Evolutionary conservation across 164 flowering plant species (phyloP).

Genomic region (Vitis rotundifolia): DNA sequence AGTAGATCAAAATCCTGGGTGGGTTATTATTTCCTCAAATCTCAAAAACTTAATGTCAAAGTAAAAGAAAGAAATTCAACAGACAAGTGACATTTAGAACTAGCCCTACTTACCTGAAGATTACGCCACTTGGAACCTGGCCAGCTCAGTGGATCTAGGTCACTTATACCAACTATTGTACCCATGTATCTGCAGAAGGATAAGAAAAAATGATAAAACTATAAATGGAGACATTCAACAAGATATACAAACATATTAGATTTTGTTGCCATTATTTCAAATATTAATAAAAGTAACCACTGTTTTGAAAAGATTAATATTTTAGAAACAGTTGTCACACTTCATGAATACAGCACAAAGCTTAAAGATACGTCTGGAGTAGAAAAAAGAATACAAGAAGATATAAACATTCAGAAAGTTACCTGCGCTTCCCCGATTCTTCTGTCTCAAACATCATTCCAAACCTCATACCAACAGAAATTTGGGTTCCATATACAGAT

Average conservation of each 20-base stretch:
- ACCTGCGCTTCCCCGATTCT: slow-evolving; percentile 97
- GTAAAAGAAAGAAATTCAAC: background rate
- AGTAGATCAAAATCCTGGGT: background rate
- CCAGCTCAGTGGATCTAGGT: slow-evolving; percentile 92
- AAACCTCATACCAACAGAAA: slow-evolving; percentile 93
- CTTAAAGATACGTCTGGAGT: background rate
- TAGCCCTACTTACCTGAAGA: slow-evolving; percentile 65
- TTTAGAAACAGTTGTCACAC: too few species aligned
- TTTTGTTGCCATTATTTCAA: too few species aligned
- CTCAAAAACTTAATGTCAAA: background rate
- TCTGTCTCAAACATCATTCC: slow-evolving; percentile 99
- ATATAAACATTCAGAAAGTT: slow-evolving; percentile 11
- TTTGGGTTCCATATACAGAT: slow-evolving; percentile 69
- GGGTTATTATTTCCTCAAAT: background rate
- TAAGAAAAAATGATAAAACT: background rate
- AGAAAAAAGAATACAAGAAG: background rate
- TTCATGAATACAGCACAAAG: background rate
- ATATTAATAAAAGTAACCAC: too few species aligned
- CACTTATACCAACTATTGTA: slow-evolving; percentile 75
- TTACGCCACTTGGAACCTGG: slow-evolving; percentile 98
- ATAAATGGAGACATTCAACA: too few species aligned
- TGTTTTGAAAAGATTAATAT: too few species aligned
- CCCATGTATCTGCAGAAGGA: slow-evolving; percentile 85
- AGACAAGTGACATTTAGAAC: background rate
- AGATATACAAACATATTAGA: too few species aligned